Percentiles rank a stretch among this genome's conserved stretches.
These are phyloP conservation scores for Cucurbita moschata DNA, from an alignment of 306 rosid genomes.

Conservation along the genomic window DNA sequence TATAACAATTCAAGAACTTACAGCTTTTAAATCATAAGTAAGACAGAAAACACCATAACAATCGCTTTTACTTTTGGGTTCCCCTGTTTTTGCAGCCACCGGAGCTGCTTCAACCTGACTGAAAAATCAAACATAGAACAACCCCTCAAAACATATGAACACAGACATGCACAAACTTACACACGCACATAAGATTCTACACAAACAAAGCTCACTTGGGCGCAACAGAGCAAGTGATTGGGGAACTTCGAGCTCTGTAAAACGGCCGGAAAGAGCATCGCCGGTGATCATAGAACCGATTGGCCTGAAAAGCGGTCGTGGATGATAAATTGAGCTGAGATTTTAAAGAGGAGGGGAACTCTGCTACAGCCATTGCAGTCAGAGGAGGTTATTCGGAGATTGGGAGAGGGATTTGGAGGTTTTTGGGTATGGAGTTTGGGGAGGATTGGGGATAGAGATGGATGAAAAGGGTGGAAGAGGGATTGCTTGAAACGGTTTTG, in stretches of 20 bases:
- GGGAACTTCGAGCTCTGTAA: constrained; percentile 20
- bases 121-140: constrained; percentile 6
- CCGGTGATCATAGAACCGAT: constrained; percentile 17
- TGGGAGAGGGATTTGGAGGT: background rate
- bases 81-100: constrained; percentile 20
- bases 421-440: background rate
- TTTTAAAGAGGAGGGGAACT: constrained; percentile 39
- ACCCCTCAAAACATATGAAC: background rate
- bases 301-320: constrained; percentile 34
- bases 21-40: constrained; percentile 87
- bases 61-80: constrained; percentile 44
- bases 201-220: constrained; percentile 39
- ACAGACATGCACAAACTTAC: background rate
- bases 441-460: background rate
- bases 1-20: constrained; percentile 17
- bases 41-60: constrained; percentile 90
- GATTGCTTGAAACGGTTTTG: constrained; percentile 24
- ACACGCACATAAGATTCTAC: background rate
- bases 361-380: constrained; percentile 58
- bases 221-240: constrained; percentile 59
- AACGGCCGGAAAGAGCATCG: constrained; percentile 23
- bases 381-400: background rate
- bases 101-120: constrained; percentile 70
- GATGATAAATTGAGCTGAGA: constrained; percentile 28
- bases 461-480: background rate